Conservation (phyloP, 2,329 filamentous ascomycete species). For the Aspergillus tubingensis region DNA sequence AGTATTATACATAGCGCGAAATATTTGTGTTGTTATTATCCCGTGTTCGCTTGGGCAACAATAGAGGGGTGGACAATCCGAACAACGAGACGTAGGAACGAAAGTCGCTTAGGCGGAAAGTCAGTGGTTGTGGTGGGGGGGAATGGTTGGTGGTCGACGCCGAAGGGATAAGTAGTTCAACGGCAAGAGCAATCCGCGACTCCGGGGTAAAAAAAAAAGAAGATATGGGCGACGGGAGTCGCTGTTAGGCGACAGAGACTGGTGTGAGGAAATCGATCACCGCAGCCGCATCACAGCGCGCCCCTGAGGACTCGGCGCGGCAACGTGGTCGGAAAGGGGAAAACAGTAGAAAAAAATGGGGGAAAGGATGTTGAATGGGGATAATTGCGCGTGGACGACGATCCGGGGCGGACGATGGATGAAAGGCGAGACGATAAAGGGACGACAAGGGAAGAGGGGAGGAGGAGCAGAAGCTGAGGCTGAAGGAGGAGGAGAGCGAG, state of each 20-base stretch:
- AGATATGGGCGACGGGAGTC: neutral
- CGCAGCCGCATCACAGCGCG: constrained; percentile 28
- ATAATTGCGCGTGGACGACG: neutral
- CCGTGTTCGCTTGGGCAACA: neutral
- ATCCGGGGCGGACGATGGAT: neutral
- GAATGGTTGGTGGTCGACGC: no score
- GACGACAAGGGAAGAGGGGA: neutral
- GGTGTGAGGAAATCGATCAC: constrained; percentile 19
- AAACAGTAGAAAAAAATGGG: neutral
- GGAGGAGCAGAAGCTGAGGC: constrained; percentile 12
- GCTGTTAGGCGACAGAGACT: constrained; percentile 15
- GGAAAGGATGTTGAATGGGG: neutral
- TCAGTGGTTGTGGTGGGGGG: neutral
- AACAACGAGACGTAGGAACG: neutral
- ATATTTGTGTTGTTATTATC: constrained; percentile 3
- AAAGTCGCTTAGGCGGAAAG: neutral
- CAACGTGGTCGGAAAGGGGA: constrained; percentile 6
- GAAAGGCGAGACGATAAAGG: constrained; percentile 1
- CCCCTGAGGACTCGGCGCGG: constrained; percentile 20
- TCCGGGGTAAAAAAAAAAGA: neutral
- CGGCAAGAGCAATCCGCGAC: neutral
- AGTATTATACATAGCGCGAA: constrained; percentile 72
- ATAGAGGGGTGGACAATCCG: neutral
- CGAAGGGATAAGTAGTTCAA: neutral
- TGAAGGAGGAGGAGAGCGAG: constrained; percentile 10